Conservation (phyloP, 2,329 filamentous ascomycete genomes). For the Botryosphaeria dothidea region DNA sequence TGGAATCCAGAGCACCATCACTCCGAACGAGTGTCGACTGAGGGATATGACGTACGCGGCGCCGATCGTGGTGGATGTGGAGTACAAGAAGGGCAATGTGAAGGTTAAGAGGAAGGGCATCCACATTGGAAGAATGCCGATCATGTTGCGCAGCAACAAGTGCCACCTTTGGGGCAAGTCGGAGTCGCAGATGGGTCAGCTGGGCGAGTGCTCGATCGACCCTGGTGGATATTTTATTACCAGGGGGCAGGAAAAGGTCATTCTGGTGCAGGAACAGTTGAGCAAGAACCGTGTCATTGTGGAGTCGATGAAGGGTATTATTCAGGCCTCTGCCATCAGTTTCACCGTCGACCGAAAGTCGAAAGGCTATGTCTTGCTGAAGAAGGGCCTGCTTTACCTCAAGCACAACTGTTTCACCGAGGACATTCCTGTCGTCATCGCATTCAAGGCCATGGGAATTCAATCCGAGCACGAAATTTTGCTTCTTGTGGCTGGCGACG, state of each 20-base stretch:
- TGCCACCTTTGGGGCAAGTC: slow-evolving; percentile 83
- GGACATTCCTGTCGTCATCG: slow-evolving; percentile 90
- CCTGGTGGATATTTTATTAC: slow-evolving; percentile 98
- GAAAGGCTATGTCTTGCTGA: slow-evolving; percentile 92
- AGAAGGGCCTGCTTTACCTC: slow-evolving; percentile 87
- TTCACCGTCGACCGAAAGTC: slow-evolving; percentile 97
- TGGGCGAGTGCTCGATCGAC: slow-evolving; percentile 95
- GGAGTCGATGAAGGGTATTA: slow-evolving; percentile 90
- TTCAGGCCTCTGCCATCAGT: slow-evolving; percentile 92
- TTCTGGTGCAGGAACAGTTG: slow-evolving; percentile 95
- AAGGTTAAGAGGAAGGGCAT: slow-evolving; percentile 72
- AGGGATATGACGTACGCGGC: slow-evolving; percentile 98
- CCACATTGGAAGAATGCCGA: slow-evolving; percentile 84
- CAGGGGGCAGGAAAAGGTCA: slow-evolving; percentile 97
- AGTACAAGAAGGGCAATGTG: slow-evolving; percentile 80
- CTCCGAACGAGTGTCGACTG: slow-evolving; percentile 93
- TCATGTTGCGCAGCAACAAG: slow-evolving; percentile 96
- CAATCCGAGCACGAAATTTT: slow-evolving; percentile 95
- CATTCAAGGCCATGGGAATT: slow-evolving; percentile 90
- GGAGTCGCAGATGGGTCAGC: slow-evolving; percentile 82
- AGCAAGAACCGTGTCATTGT: slow-evolving; percentile 99
- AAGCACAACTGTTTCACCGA: slow-evolving; percentile 93
- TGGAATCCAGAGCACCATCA: slow-evolving; percentile 58
- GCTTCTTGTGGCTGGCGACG: slow-evolving; percentile 83
- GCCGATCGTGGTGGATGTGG: slow-evolving; percentile 88